Evolutionary conservation across 352 stramenopile genomes (phyloP).

Genomic region (Phytopythium sindhum): DNA sequence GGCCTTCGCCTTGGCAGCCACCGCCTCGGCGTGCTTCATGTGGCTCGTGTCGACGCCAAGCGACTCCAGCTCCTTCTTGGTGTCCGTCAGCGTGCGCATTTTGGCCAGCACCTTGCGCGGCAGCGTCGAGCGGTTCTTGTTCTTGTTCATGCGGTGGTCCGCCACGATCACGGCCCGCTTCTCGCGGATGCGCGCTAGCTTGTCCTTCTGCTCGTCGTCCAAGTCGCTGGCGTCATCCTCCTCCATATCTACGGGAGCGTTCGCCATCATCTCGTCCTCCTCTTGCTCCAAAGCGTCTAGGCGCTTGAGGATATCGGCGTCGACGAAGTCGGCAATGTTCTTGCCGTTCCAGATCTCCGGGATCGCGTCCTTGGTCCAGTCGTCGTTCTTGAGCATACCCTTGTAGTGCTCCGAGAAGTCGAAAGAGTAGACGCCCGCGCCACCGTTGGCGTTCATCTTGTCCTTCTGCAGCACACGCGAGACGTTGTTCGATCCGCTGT

Average conservation of each 20-base stretch:
- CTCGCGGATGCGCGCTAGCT: conserved; percentile 74
- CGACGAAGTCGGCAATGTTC: conserved; percentile 99
- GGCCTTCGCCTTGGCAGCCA: conserved; percentile 64
- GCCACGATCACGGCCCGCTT: conserved; percentile 86
- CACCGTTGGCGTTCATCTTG: conserved; percentile 94
- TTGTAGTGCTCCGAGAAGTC: conserved; percentile 98
- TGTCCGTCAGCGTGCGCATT: conserved; percentile 65
- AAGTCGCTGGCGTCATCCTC: conserved; percentile 89
- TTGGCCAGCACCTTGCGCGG: conserved; percentile 86
- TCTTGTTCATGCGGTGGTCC: conserved; percentile 91
- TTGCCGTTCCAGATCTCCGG: conserved; percentile 99
- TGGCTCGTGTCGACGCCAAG: conserved; percentile 89
- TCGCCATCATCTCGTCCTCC: conserved; percentile 94
- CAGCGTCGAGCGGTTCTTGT: conserved; percentile 92
- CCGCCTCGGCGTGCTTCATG: conserved; percentile 87
- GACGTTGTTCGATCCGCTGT: conserved; percentile 23
- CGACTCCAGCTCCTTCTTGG: conserved; percentile 90
- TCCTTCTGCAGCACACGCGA: conserved; percentile 76
- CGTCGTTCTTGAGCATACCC: conserved; percentile 92
- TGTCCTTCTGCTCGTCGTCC: conserved; percentile 95
- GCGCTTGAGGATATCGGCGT: conserved; percentile 97
- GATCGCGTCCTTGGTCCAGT: conserved; percentile 97
- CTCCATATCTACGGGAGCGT: conserved; percentile 88
- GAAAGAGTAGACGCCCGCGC: conserved; percentile 96
- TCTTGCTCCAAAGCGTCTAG: conserved; percentile 95